Percentiles rank a stretch among this genome's conserved stretches.
phyloP scores from a whole-genome alignment of 1,284 basidiomycete species.

The Vanrija humicola region DNA sequence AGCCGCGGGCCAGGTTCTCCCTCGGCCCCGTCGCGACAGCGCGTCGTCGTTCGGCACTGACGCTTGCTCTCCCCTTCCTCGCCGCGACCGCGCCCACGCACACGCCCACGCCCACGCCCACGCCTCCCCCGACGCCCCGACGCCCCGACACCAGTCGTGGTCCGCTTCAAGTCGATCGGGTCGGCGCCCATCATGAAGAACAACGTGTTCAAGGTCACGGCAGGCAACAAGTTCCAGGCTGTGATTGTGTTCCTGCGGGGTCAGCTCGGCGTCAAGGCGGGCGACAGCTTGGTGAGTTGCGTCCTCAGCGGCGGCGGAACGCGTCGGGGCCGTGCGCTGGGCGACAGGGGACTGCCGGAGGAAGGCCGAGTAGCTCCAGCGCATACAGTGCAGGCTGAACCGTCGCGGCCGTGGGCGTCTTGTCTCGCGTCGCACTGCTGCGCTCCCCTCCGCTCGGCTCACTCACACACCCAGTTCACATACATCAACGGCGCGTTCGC shows the following conservation, averaged over 20 bases:
- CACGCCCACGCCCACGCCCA: neutral
- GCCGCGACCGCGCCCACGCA: neutral
- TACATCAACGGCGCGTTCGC: conserved; percentile 98
- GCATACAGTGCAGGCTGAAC: no score
- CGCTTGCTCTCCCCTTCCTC: neutral
- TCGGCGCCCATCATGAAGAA: conserved; percentile 98
- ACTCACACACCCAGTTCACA: conserved; percentile 64
- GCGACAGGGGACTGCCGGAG: no score
- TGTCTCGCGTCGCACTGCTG: no score
- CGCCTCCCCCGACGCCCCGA: no score
- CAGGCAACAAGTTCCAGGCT: conserved; percentile 89
- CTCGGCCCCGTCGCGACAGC: neutral
- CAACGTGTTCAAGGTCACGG: conserved; percentile 96
- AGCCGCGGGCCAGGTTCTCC: no score
- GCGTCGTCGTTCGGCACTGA: neutral
- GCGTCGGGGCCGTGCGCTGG: no score
- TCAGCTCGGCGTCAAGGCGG: conserved; percentile 81
- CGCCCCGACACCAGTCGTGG: conserved; percentile 64
- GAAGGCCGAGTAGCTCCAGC: no score
- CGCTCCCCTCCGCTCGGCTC: no score
- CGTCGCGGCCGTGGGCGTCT: no score
- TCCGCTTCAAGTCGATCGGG: conserved; percentile 97
- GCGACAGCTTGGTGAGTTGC: conserved; percentile 74
- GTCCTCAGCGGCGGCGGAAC: neutral
- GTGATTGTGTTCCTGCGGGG: conserved; percentile 91